Percentiles rank a stretch among this genome's conserved stretches.
Evolutionary conservation across 2,329 filamentous ascomycete genomes (phyloP).

Genomic region (Fusarium armeniacum): DNA sequence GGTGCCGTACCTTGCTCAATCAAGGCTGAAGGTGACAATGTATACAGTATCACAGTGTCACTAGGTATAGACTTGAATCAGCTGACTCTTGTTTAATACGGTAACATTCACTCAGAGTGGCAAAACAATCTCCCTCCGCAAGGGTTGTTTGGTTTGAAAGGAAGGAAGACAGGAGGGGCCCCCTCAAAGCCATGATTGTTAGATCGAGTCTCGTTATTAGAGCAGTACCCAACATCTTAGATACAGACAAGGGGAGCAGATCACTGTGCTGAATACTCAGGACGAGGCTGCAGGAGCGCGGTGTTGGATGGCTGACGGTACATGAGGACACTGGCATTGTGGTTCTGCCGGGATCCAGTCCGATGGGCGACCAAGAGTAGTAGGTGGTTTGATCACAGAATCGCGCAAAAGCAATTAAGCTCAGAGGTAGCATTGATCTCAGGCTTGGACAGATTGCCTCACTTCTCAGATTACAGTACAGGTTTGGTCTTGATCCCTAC

Average conservation of each 20-base stretch:
- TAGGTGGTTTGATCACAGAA: conserved; percentile 7
- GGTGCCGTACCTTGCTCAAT: neutral
- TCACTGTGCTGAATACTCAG: conserved; percentile 13
- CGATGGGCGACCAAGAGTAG: conserved; percentile 23
- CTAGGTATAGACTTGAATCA: too few species aligned
- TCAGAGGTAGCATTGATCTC: conserved; percentile 1
- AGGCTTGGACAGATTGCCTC: neutral
- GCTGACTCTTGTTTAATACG: conserved; percentile 4
- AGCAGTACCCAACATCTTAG: conserved; percentile 14
- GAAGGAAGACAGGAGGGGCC: neutral
- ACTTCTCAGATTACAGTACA: neutral
- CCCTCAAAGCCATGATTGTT: conserved; percentile 8
- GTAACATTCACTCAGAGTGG: conserved; percentile 21
- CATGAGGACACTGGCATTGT: conserved; percentile 15
- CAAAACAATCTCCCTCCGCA: conserved; percentile 5
- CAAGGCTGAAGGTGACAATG: conserved; percentile 21
- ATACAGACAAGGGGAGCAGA: neutral
- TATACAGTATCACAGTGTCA: conserved; percentile 34
- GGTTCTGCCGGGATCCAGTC: conserved; percentile 18
- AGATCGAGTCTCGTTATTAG: conserved; percentile 22
- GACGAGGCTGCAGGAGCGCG: conserved; percentile 18
- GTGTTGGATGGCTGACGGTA: conserved; percentile 19
- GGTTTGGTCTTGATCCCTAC: neutral
- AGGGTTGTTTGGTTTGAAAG: conserved; percentile 3
- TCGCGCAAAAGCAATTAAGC: conserved; percentile 1